Evolutionary conservation across 2,329 filamentous ascomycete species (phyloP), one percentile per base, ranked within the genome.

Genomic region (Xylariomycetidae sp.): DNA sequence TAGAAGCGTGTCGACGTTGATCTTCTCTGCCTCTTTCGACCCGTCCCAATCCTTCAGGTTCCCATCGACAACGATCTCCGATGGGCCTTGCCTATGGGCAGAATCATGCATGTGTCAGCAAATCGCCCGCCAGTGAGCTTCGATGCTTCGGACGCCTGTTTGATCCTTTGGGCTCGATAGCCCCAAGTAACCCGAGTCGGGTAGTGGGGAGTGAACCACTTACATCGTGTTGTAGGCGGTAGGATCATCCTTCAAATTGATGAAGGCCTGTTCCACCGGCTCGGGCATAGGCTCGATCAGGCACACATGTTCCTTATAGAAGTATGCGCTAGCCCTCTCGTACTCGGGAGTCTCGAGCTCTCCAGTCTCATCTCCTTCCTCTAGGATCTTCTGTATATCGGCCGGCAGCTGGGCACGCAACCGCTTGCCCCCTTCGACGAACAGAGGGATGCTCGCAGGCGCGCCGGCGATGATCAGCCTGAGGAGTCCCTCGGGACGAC

Each of bases 331-430:
- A 1, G 43, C 41, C 5, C 23, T 22, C 19, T 44, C 31, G 19
- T 36, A 44, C n/a, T 38, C 41, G 9, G 30, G 31, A 31, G 40
- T 44, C n/a, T 44, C 36, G 10, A 37, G 22, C 10, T 44, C 40
- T 1, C 42, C 40, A 12, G 5, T 31, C 9, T 20, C 27, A 10
- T 35, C 37, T 16, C 42, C 43, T 9, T 45, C 40, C 11, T 37
- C 28, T 4, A 45, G n/a, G 3, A 27, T 36, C 7, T 39, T 15
- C 3, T 40, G 34, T 12, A 19, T 32, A 2, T 33, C 33, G 16
- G 36, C 29, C 5, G 38, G 38, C n/a, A 40, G 13, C 12, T 30
- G 25, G 3, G 31, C 26, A 8, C 39, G 9, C n/a, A 33, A 20
- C 10, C 30, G 15, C 15, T 22, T 20, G 12, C 18, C 25, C 7